Evolutionary conservation across 2,329 filamentous ascomycete genomes (phyloP), one percentile per base, ranked within the genome.

Genomic region (Diaporthe sp.): DNA sequence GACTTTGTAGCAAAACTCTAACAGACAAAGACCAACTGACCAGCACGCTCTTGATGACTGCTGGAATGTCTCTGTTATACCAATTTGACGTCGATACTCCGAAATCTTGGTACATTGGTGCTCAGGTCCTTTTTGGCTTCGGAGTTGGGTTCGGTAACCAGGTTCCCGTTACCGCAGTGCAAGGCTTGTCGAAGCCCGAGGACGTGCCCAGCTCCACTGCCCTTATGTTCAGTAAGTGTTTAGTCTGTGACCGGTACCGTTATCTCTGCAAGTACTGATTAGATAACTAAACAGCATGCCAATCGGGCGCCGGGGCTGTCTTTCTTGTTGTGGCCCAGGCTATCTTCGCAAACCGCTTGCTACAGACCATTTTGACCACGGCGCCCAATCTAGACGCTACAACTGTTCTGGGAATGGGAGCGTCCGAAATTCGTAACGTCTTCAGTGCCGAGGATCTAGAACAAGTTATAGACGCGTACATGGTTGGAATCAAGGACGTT

Each of bases 391-490:
- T 84, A 6, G 76, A 82, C 37, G 76, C 83, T 0, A 28, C 59
- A 2, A 46, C 65, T 5, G 82, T 85, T 3, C 72, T 83, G 12
- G 68, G 75, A 0, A 80, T 80, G 0, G 84, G 84, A 22, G 83
- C 84, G 10, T 91, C 89, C 0, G 85, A 88, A 72, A 82, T 93
- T 28, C 86, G 88, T 77, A 39, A 72, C 6, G 82, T 83, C 7
- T 88, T 92, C 71, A 79, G 84, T 0, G 75, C 80, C 0, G 77
- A 86, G 39, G 85, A 84, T 72, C 81, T 92, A 0, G 76, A 80
- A 2, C 84, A 83, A 0, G 89, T 93, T 28, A 82, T 91, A 6
- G 57, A 78, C 0, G 89, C 88, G 0, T 93, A 93, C 82, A 91
- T 87, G 57, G 81, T 88, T 74, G 88, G 88, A 0, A 90, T 91